A percentile compares a stretch with the other conserved stretches of the same genome.
Conservation (phyloP, 1,284 basidiomycete genomes). For the Abortiporus biennis region DNA sequence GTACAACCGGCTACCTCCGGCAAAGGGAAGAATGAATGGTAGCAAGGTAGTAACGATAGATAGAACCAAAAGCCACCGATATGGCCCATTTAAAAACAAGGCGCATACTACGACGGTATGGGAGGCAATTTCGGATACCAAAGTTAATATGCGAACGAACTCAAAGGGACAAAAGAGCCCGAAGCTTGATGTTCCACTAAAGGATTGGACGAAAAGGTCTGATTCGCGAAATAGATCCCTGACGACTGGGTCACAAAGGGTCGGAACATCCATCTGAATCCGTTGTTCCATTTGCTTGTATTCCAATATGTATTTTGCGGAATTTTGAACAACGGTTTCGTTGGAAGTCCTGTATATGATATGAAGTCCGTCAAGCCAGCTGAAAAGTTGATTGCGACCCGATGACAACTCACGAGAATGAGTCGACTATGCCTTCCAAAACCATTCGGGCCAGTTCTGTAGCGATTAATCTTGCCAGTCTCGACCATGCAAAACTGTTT, state of each 20-base stretch:
- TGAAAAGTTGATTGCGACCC: background rate
- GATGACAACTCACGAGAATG: constrained; percentile 57
- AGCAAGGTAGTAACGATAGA: constrained; percentile 52
- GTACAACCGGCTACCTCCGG: constrained; percentile 31
- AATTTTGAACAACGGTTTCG: constrained; percentile 62
- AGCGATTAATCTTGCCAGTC: constrained; percentile 46
- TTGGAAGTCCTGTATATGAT: constrained; percentile 49
- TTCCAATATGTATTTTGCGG: constrained; percentile 67
- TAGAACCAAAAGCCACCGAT: constrained; percentile 50
- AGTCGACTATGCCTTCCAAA: constrained; percentile 61
- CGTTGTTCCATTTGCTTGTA: constrained; percentile 71
- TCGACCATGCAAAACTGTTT: constrained; percentile 58
- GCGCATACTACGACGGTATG: constrained; percentile 63
- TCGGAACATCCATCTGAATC: constrained; percentile 71
- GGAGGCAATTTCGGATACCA: constrained; percentile 63
- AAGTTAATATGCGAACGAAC: constrained; percentile 65
- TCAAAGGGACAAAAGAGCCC: constrained; percentile 72
- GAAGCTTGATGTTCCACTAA: constrained; percentile 60
- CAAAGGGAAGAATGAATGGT: constrained; percentile 48
- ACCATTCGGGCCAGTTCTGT: constrained; percentile 60
- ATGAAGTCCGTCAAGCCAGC: constrained; percentile 4
- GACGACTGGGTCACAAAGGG: constrained; percentile 62
- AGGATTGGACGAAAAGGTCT: constrained; percentile 71
- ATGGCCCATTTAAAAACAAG: constrained; percentile 53
- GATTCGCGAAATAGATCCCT: constrained; percentile 79